A percentile compares a stretch with the other conserved stretches of the same genome.
These are phyloP conservation scores for Gillenia trifoliata DNA, from an alignment of 306 rosid genomes.

Conservation along the genomic window DNA sequence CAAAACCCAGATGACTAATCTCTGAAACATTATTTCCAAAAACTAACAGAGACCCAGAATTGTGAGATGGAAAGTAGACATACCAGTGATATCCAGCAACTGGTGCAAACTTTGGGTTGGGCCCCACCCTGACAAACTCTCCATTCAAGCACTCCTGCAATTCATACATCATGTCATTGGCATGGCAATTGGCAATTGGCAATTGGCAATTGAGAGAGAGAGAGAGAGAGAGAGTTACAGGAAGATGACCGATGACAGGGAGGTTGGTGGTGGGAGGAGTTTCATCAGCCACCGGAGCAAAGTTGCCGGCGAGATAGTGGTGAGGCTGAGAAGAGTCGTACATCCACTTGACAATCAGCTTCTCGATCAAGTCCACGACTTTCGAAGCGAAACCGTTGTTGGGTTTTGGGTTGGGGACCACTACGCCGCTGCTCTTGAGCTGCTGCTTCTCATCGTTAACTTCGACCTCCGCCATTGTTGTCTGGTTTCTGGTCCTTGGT, in stretches of 20 bases:
- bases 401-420: conserved; percentile 66
- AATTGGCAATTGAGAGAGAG: background rate
- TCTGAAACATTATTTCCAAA: background rate
- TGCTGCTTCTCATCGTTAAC: conserved; percentile 16
- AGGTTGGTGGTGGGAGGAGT: conserved; percentile 77
- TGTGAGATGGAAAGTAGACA: background rate
- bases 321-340: conserved; percentile 59
- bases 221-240: conserved; percentile 39
- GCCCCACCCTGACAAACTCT: conserved; percentile 96
- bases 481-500: background rate
- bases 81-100: conserved; percentile 97
- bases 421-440: conserved; percentile 15
- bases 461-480: conserved; percentile 23
- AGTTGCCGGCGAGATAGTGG: conserved; percentile 74
- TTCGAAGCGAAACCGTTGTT: conserved; percentile 55
- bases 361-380: conserved; percentile 59
- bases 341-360: conserved; percentile 59
- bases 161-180: conserved; percentile 10
- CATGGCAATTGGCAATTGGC: background rate
- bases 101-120: conserved; percentile 75
- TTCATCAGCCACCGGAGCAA: conserved; percentile 69
- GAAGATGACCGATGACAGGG: conserved; percentile 58
- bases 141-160: conserved; percentile 85
- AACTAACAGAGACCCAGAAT: background rate
- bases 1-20: conserved; percentile 10